phyloP scores from a whole-genome alignment of 805 yeast genomes.

The Kluyveromyces starmeri region DNA sequence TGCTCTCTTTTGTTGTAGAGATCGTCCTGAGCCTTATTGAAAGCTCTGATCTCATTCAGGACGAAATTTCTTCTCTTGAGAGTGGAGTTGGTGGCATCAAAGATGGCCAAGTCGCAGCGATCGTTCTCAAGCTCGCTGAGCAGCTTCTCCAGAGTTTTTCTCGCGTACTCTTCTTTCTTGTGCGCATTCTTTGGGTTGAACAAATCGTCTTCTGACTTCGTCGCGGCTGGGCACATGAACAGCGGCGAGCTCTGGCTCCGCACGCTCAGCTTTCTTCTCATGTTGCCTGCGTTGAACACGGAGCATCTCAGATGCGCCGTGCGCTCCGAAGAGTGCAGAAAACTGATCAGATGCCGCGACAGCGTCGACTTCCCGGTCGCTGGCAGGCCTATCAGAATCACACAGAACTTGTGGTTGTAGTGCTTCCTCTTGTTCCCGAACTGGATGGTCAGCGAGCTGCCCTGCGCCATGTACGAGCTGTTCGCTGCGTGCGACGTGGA shows the following conservation, averaged over 20 bases:
- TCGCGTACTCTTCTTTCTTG: slow-evolving; percentile 44
- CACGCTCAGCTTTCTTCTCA: slow-evolving; percentile 48
- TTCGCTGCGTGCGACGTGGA: neutral
- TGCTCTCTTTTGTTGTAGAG: neutral
- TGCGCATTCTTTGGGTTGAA: slow-evolving; percentile 35
- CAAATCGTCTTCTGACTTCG: slow-evolving; percentile 32
- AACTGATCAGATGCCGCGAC: slow-evolving; percentile 52
- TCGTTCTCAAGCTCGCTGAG: slow-evolving; percentile 35
- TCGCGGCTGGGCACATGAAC: slow-evolving; percentile 13
- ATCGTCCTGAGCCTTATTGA: slow-evolving; percentile 11
- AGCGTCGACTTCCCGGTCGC: slow-evolving; percentile 72
- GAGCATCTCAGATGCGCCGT: slow-evolving; percentile 26
- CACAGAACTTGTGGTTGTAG: slow-evolving; percentile 39
- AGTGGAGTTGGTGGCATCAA: slow-evolving; percentile 54
- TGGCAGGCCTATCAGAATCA: slow-evolving; percentile 68
- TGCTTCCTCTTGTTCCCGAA: slow-evolving; percentile 4
- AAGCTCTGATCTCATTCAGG: slow-evolving; percentile 17
- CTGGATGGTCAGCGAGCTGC: slow-evolving; percentile 3
- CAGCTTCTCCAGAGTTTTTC: slow-evolving; percentile 39
- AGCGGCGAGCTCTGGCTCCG: slow-evolving; percentile 3
- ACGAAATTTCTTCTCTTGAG: slow-evolving; percentile 31
- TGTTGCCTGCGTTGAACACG: slow-evolving; percentile 68
- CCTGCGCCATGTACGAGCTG: slow-evolving; percentile 2
- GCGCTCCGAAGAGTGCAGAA: slow-evolving; percentile 33
- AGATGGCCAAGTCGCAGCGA: slow-evolving; percentile 45